These are phyloP conservation scores for Globisporangium takayamanum DNA, from an alignment of 352 stramenopile species.

Conservation along the genomic window DNA sequence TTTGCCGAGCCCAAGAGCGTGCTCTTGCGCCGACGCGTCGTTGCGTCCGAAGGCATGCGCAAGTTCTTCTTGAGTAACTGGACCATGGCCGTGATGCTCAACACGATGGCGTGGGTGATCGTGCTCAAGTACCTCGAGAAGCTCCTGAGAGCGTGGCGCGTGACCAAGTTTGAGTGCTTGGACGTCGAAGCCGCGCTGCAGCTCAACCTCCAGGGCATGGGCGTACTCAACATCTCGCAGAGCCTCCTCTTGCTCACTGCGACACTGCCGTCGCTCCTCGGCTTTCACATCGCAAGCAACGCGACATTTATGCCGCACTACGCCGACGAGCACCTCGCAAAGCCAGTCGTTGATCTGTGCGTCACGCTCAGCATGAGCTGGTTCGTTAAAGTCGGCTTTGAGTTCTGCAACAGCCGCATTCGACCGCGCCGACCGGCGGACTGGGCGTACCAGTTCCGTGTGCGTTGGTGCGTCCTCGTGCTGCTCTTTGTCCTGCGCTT, in stretches of 20 bases:
- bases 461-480: conserved; percentile 25
- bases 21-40: not conserved
- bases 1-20: conserved; percentile 25
- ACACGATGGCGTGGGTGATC: conserved; percentile 34
- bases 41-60: conserved; percentile 27
- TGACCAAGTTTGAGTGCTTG: conserved; percentile 30
- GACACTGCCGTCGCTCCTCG: conserved; percentile 23
- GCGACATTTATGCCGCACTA: conserved; percentile 19
- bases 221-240: conserved; percentile 38
- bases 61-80: conserved; percentile 35
- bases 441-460: conserved; percentile 25
- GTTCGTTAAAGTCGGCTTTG: conserved; percentile 41
- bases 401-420: conserved; percentile 33
- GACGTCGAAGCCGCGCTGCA: conserved; percentile 32
- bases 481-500: conserved; percentile 28
- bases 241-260: conserved; percentile 28
- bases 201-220: conserved; percentile 34
- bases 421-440: conserved; percentile 20
- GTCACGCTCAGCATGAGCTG: conserved; percentile 48
- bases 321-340: conserved; percentile 12
- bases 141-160: conserved; percentile 21
- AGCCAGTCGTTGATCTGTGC: conserved; percentile 20
- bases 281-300: conserved; percentile 27
- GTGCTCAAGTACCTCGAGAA: conserved; percentile 44
- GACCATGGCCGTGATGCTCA: conserved; percentile 38